Base-by-base conservation (phyloP, 2,329 filamentous ascomycete species). In the Orbilia blumenaviensis region DNA sequence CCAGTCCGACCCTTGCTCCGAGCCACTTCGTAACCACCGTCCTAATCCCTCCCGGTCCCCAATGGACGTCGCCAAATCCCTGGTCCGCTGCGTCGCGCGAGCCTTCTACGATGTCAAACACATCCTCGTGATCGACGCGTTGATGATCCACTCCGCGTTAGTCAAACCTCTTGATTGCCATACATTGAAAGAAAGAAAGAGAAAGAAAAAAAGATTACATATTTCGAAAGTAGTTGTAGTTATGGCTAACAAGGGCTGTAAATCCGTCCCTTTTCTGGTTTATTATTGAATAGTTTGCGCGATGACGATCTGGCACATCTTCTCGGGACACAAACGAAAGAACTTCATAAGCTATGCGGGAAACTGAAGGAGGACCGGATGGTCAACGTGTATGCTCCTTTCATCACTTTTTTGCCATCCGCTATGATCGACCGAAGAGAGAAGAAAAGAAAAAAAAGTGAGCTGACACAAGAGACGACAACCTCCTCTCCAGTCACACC, bases 251-350 rank as follows among this genome's bases (percentile, higher is more conserved):
- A 12, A 32, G 14, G 3, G 10, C 3, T 38, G 18, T 2, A 23
- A 21, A 9, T 46, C 23, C 23, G 16, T 41, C 18, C 25, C 48
- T 5, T 18, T 6, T 80, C 52, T 52, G 69, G 1, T 2, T 44
- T 23, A n/a, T n/a, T n/a, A n/a, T n/a, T n/a, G n/a, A 64, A 3
- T 78, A 77, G 88, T 66, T 87, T 98, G 74, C 91, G 93, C 81
- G 92, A 96, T 81, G 90, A 93, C 81, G 95, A 99, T 81, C 86
- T 99, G 77, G 91, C 92, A 46, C 90, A 93, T 80, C 86, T 98
- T 23, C 90, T 97, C 84, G 90, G 90, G 77, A 93, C 96, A 84
- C 94, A 97, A 82, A 90, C 90, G 42, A 98, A 99, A 82, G 92
- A 96, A 80, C 87, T 98, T 46, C 93, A 95, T 82, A 96, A 94